These are phyloP conservation scores for Vicia villosa DNA, from an alignment of 306 rosid species.

Conservation along the genomic window DNA sequence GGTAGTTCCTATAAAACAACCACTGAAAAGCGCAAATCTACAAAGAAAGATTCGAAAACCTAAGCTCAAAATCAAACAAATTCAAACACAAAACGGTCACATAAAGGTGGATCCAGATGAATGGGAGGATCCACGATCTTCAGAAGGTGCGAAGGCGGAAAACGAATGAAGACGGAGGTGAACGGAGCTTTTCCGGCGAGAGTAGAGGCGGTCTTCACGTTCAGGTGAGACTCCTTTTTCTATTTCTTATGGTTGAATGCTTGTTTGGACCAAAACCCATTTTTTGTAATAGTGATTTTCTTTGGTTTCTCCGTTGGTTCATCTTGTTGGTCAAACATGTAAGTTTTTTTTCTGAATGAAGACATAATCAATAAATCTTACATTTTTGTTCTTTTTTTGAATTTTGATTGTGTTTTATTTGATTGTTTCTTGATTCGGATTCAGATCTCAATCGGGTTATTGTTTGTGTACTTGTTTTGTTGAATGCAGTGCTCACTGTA, in stretches of 20 bases:
- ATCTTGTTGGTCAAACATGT: constrained; percentile 13
- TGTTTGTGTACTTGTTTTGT: constrained; percentile 28
- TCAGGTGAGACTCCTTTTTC: too few relatives aligned
- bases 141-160: too few relatives aligned
- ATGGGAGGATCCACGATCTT: too few relatives aligned
- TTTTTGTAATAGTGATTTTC: constrained; percentile 19
- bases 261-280: constrained; percentile 24
- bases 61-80: too few relatives aligned
- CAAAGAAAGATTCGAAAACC: too few relatives aligned
- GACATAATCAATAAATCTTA: neutral
- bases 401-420: constrained; percentile 13
- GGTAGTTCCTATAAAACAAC: too few relatives aligned
- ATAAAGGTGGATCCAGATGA: too few relatives aligned
- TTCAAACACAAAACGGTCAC: too few relatives aligned
- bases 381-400: neutral
- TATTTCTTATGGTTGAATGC: constrained; percentile 25
- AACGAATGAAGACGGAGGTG: too few relatives aligned
- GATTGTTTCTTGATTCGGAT: constrained; percentile 15
- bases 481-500: constrained; percentile 32
- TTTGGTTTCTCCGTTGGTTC: constrained; percentile 22
- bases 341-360: neutral
- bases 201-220: too few relatives aligned
- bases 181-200: too few relatives aligned
- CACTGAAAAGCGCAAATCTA: too few relatives aligned
- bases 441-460: constrained; percentile 37